Conservation (phyloP, 306 rosid species). For the Medicago ruthenica region DNA sequence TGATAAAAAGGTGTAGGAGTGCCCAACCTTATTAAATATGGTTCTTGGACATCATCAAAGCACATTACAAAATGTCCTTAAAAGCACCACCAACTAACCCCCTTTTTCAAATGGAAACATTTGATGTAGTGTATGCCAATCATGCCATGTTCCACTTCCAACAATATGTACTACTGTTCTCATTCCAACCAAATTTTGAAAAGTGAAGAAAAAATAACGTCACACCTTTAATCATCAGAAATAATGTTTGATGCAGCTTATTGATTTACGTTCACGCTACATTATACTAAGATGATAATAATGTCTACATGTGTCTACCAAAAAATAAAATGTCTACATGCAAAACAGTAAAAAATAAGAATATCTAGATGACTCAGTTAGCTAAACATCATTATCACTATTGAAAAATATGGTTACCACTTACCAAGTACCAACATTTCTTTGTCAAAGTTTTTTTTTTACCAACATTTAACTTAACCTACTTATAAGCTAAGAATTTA, state of each 20-base stretch:
- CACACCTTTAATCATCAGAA: slow-evolving; percentile 37
- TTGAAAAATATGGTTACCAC: slow-evolving; percentile 17
- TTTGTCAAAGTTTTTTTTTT: too few relatives aligned
- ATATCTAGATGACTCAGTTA: background rate
- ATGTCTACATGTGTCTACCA: too few relatives aligned
- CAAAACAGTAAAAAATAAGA: background rate
- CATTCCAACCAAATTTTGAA: slow-evolving; percentile 21
- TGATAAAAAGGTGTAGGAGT: background rate
- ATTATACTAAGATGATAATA: background rate
- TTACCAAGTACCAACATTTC: background rate
- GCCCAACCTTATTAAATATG: slow-evolving; percentile 45
- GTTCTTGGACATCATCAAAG: slow-evolving; percentile 62
- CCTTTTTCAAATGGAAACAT: slow-evolving; percentile 51
- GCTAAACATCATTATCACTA: slow-evolving; percentile 16
- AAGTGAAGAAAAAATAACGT: background rate
- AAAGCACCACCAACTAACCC: slow-evolving; percentile 58
- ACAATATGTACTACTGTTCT: slow-evolving; percentile 39
- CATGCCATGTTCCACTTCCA: slow-evolving; percentile 55
- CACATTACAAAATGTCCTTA: slow-evolving; percentile 57
- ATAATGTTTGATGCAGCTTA: slow-evolving; percentile 36
- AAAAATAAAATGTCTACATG: slow-evolving; percentile 14
- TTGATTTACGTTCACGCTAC: slow-evolving; percentile 55
- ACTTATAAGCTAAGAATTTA: slow-evolving; percentile 8
- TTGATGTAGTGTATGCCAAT: slow-evolving; percentile 57
- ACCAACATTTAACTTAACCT: slow-evolving; percentile 5